Evolutionary conservation across 2,329 filamentous ascomycete genomes (phyloP).

Genomic region (Diaporthe sp.): DNA sequence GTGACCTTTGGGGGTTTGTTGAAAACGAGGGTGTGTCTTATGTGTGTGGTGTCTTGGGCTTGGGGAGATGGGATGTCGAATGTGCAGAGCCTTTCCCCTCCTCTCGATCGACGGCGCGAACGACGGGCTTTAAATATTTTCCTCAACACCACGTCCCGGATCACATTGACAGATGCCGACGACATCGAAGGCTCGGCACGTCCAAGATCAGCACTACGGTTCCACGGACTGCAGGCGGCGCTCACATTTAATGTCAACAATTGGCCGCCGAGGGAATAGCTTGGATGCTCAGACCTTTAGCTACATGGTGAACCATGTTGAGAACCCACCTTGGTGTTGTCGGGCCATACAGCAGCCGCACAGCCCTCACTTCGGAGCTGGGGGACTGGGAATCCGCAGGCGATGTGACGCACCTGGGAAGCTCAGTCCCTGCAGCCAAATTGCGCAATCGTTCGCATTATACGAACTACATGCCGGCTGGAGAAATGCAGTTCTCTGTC

Average conservation of each 20-base stretch:
- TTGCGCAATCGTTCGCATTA: constrained; percentile 16
- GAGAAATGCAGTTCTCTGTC: background rate
- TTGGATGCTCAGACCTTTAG: constrained; percentile 25
- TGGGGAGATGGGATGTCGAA: background rate
- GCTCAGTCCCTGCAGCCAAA: constrained; percentile 18
- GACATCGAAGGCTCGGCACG: constrained; percentile 24
- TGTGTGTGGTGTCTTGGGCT: background rate
- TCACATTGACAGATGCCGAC: constrained; percentile 16
- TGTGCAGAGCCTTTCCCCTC: background rate
- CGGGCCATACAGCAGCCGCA: constrained; percentile 10
- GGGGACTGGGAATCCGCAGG: constrained; percentile 15
- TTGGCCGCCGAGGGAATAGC: constrained; percentile 19
- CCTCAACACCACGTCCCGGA: background rate
- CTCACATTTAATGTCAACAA: constrained; percentile 18
- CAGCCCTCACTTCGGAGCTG: constrained; percentile 12
- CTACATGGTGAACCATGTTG: constrained; percentile 25
- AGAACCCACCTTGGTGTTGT: constrained; percentile 8
- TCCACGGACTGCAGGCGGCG: constrained; percentile 18
- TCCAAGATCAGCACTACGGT: constrained; percentile 20
- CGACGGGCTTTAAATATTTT: constrained; percentile 10
- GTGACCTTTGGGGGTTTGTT: background rate
- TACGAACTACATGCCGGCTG: background rate
- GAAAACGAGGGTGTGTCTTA: background rate
- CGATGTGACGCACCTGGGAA: constrained; percentile 22
- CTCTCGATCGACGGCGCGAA: background rate